Conservation (phyloP, 306 rosid species). For the Ceratonia siliqua region DNA sequence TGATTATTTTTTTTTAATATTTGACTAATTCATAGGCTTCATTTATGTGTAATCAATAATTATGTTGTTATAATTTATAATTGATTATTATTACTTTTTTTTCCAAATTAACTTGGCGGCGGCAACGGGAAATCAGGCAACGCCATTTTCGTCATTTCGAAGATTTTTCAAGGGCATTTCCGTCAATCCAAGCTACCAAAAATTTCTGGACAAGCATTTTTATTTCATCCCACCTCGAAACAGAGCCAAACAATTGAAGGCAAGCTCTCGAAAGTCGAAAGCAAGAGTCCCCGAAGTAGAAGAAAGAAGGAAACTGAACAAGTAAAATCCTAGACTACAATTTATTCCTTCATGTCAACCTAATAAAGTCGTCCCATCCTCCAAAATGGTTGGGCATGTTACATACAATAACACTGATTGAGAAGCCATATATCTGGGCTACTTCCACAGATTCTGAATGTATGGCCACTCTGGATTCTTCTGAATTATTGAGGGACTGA, state of each 20-base stretch:
- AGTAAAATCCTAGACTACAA: not conserved
- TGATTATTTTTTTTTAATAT: too few species aligned
- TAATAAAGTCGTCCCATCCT: not conserved
- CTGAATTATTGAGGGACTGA: conserved; percentile 52
- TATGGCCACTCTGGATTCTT: conserved; percentile 14
- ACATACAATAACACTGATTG: not conserved
- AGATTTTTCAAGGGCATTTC: not conserved
- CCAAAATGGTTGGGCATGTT: not conserved
- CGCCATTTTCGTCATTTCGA: not conserved
- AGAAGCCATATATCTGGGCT: conserved; percentile 1
- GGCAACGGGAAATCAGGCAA: not conserved
- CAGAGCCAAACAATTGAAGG: conserved; percentile 18
- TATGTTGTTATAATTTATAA: too few species aligned
- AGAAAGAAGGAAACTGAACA: not conserved
- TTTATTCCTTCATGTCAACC: not conserved
- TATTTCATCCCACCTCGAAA: conserved; percentile 16
- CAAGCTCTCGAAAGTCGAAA: conserved; percentile 11
- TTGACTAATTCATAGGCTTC: not conserved
- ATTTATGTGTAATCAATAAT: too few species aligned
- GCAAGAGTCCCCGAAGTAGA: not conserved
- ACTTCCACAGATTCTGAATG: conserved; percentile 31
- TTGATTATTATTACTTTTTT: not conserved
- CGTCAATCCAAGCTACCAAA: not conserved
- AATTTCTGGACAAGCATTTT: not conserved
- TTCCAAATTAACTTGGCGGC: too few species aligned